Evolutionary conservation across 2,329 filamentous ascomycete genomes (phyloP).

Genomic region (Fusarium circinatum): DNA sequence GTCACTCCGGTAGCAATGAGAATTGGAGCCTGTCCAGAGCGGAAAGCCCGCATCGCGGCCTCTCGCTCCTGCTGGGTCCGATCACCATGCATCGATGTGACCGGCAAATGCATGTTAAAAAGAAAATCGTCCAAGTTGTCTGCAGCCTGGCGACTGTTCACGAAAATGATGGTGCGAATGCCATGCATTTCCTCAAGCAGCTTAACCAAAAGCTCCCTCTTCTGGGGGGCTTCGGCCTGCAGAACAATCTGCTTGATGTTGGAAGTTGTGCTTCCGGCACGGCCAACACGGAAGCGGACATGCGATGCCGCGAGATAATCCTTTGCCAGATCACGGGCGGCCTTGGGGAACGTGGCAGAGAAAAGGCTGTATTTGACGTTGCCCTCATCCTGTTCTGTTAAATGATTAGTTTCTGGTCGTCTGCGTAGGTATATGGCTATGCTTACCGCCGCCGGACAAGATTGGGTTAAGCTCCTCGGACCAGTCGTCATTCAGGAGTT

Average conservation of each 20-base stretch:
- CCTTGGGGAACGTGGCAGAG: slow-evolving; percentile 91
- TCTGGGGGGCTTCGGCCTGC: slow-evolving; percentile 71
- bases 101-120: slow-evolving; percentile 81
- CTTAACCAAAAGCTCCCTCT: slow-evolving; percentile 77
- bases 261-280: slow-evolving; percentile 81
- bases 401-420: slow-evolving; percentile 45
- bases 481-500: slow-evolving; percentile 87
- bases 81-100: slow-evolving; percentile 87
- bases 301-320: slow-evolving; percentile 79
- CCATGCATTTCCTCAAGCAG: slow-evolving; percentile 77
- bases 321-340: slow-evolving; percentile 78
- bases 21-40: slow-evolving; percentile 77
- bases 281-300: slow-evolving; percentile 85
- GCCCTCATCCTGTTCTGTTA: slow-evolving; percentile 76
- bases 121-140: slow-evolving; percentile 90
- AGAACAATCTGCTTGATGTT: slow-evolving; percentile 86
- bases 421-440: background rate
- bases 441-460: slow-evolving; percentile 81
- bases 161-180: slow-evolving; percentile 87
- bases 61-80: slow-evolving; percentile 92
- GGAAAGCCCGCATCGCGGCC: slow-evolving; percentile 88
- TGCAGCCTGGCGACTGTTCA: slow-evolving; percentile 80
- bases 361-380: slow-evolving; percentile 82
- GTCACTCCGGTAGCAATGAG: slow-evolving; percentile 87
- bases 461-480: slow-evolving; percentile 78